Evolutionary conservation across 2,329 filamentous ascomycete species (phyloP).

Genomic region (Albophoma yamanashiensis): DNA sequence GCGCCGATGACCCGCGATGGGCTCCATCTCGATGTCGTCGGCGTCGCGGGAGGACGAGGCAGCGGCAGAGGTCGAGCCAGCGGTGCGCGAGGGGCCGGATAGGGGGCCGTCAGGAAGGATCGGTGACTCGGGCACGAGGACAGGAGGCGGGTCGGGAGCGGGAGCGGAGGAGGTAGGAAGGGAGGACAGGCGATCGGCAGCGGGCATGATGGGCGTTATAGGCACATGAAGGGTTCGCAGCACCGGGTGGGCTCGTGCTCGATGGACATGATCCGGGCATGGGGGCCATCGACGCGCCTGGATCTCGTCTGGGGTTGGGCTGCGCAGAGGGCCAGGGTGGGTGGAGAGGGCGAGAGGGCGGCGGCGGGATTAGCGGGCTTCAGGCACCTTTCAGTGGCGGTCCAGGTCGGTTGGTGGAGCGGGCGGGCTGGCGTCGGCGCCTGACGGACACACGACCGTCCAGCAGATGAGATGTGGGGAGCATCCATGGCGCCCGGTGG

Average conservation of each 20-base stretch:
- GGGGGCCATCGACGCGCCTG: neutral
- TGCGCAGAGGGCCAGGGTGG: neutral
- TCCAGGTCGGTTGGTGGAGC: neutral
- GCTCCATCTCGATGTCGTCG: constrained; percentile 45
- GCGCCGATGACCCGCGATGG: constrained; percentile 41
- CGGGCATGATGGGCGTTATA: constrained; percentile 6
- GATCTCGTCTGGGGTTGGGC: neutral
- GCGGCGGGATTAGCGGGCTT: neutral
- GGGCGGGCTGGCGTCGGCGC: neutral
- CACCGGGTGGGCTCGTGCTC: neutral
- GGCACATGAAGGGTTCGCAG: neutral
- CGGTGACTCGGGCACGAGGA: neutral
- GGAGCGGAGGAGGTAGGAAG: neutral
- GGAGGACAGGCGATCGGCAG: neutral
- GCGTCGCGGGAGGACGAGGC: constrained; percentile 8
- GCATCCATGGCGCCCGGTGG: neutral
- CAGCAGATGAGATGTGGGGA: neutral
- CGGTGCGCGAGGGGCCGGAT: constrained; percentile 1
- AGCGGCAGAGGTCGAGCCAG: constrained; percentile 4
- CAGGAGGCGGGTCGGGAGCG: neutral
- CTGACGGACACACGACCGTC: neutral
- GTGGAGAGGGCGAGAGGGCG: neutral
- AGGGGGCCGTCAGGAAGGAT: neutral
- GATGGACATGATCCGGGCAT: neutral
- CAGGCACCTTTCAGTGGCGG: neutral